Conservation (phyloP, 768 basidiomycete genomes). For the Cubamyces sp. region DNA sequence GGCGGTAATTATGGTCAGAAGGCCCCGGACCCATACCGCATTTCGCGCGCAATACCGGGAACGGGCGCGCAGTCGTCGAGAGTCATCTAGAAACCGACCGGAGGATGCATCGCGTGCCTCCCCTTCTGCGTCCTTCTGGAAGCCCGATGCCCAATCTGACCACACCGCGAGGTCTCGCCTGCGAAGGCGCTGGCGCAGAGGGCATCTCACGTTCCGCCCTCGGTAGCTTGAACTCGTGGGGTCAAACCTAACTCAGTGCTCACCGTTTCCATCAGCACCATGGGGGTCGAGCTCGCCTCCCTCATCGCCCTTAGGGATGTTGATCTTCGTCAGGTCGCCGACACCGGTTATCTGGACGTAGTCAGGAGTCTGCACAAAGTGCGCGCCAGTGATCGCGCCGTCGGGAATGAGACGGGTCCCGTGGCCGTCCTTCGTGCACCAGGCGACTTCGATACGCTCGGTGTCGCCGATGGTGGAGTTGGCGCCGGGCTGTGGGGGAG, state of each 20-base stretch:
- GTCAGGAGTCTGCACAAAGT: constrained; percentile 74
- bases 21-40: too few species aligned
- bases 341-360: constrained; percentile 73
- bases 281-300: constrained; percentile 76
- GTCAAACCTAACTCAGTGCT: constrained; percentile 4
- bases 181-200: too few species aligned
- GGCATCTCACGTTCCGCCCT: too few species aligned
- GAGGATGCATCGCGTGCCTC: too few species aligned
- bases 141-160: too few species aligned
- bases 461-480: constrained; percentile 60
- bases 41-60: too few species aligned
- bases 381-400: constrained; percentile 68
- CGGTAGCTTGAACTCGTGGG: too few species aligned
- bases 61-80: too few species aligned
- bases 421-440: constrained; percentile 57
- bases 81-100: too few species aligned
- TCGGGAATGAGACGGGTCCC: constrained; percentile 73
- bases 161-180: too few species aligned
- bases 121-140: too few species aligned
- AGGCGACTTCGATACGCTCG: constrained; percentile 60
- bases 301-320: constrained; percentile 60
- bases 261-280: constrained; percentile 61
- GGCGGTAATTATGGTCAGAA: too few species aligned
- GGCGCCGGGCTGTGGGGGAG: constrained; percentile 53
- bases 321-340: constrained; percentile 67